phyloP scores from a whole-genome alignment of 176 grass and related monocot genomes.

The Aegilops bicornis region DNA sequence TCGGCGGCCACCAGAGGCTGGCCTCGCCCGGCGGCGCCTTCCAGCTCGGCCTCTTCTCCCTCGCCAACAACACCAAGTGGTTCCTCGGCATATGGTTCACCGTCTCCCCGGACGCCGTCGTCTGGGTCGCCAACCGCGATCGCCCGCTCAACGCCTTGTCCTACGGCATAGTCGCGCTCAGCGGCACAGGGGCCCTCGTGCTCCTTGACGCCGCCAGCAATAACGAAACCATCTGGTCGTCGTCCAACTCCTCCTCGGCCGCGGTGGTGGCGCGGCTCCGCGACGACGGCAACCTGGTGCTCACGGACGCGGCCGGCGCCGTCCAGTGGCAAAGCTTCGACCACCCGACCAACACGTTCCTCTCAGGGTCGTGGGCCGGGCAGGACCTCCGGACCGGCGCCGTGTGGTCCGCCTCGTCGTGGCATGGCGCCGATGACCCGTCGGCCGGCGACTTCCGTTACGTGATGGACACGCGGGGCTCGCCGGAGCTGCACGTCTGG shows the following conservation, averaged over 20 bases:
- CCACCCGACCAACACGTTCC: conserved; percentile 57
- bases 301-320: conserved; percentile 10
- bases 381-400: conserved; percentile 17
- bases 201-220: conserved; percentile 23
- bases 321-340: conserved; percentile 65
- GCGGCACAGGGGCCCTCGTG: conserved; percentile 19
- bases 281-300: conserved; percentile 56
- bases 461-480: conserved; percentile 47
- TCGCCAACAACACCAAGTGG: conserved; percentile 13
- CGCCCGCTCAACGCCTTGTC: conserved; percentile 25
- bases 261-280: conserved; percentile 27
- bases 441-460: conserved; percentile 32
- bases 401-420: conserved; percentile 47
- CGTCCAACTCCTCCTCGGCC: conserved; percentile 36
- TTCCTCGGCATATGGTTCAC: conserved; percentile 64
- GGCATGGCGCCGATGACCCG: conserved; percentile 38
- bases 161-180: not conserved
- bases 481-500: conserved; percentile 44
- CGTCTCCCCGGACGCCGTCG: conserved; percentile 29
- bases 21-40: conserved; percentile 36
- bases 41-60: conserved; percentile 55
- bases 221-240: conserved; percentile 25
- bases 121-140: conserved; percentile 76
- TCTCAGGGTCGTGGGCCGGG: conserved; percentile 35
- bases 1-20: conserved; percentile 38